Conservation (phyloP, 345 rosid species). For the Leavenworthia alabamica region DNA sequence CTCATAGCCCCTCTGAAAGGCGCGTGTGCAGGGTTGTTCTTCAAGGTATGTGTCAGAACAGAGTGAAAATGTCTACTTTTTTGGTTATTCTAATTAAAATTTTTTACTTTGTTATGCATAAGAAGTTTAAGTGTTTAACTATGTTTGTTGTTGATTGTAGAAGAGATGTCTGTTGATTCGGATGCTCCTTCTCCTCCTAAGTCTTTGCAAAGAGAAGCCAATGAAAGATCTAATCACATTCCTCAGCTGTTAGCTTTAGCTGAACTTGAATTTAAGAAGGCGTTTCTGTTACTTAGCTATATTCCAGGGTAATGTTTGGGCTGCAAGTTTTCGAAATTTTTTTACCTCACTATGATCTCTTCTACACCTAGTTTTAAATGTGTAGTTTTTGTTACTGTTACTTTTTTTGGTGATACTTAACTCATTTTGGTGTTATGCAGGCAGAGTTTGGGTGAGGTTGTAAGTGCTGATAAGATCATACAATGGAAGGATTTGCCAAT, state of each 20-base stretch:
- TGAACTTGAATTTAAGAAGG: constrained; percentile 57
- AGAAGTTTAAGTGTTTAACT: background rate
- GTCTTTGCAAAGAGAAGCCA: background rate
- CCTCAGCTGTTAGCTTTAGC: constrained; percentile 45
- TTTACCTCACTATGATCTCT: background rate
- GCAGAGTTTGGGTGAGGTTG: constrained; percentile 27
- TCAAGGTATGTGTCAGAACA: no score
- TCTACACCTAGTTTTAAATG: background rate
- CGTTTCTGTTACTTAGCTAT: constrained; percentile 54
- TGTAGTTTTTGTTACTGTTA: background rate
- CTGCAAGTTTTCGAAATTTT: background rate
- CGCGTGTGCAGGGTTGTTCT: background rate
- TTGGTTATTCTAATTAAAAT: no score
- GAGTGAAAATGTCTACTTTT: no score
- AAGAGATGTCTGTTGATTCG: constrained; percentile 12
- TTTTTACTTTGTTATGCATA: background rate
- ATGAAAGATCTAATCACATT: constrained; percentile 11
- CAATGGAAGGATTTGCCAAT: constrained; percentile 37
- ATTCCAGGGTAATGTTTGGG: constrained; percentile 44
- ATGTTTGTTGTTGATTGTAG: background rate
- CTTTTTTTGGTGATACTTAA: background rate
- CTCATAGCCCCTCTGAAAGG: background rate
- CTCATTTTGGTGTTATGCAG: constrained; percentile 23
- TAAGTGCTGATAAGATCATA: constrained; percentile 38
- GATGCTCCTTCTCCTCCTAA: constrained; percentile 18